A percentile compares a stretch with the other conserved stretches of the same genome.
phyloP scores from a whole-genome alignment of 495 filamentous ascomycete species.

The Xanthoparmelia taractica region DNA sequence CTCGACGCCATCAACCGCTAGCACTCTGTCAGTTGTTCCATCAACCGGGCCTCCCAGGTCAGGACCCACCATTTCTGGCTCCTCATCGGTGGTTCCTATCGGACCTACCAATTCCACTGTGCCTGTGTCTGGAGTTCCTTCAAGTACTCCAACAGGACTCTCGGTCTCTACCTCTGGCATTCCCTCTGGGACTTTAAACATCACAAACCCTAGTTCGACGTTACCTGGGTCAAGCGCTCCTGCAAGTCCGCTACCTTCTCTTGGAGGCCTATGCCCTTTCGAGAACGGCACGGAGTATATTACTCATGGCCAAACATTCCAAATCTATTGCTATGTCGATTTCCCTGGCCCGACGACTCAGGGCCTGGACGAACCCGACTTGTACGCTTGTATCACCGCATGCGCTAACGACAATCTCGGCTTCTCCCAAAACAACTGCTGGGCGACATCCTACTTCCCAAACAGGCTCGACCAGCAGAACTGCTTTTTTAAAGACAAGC shows the following conservation, averaged over 20 bases:
- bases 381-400: constrained; percentile 14
- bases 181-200: background rate
- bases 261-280: constrained; percentile 10
- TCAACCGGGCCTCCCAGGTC: background rate
- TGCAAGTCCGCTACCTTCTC: background rate
- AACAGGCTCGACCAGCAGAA: background rate
- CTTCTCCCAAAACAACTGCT: constrained; percentile 17
- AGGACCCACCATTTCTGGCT: background rate
- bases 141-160: background rate
- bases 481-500: constrained; percentile 11
- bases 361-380: constrained; percentile 11
- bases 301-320: constrained; percentile 14
- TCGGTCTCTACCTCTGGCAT: background rate
- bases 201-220: background rate
- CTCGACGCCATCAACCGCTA: background rate
- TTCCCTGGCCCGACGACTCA: constrained; percentile 13
- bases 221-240: background rate
- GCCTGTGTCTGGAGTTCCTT: background rate
- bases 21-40: background rate
- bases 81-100: background rate
- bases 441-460: constrained; percentile 13
- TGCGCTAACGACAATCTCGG: constrained; percentile 17
- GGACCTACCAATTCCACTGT: background rate
- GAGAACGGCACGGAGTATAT: constrained; percentile 15
- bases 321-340: constrained; percentile 12